These are phyloP conservation scores for Aspergillus fructus DNA, from an alignment of 2,329 filamentous ascomycete genomes.

Conservation along the genomic window DNA sequence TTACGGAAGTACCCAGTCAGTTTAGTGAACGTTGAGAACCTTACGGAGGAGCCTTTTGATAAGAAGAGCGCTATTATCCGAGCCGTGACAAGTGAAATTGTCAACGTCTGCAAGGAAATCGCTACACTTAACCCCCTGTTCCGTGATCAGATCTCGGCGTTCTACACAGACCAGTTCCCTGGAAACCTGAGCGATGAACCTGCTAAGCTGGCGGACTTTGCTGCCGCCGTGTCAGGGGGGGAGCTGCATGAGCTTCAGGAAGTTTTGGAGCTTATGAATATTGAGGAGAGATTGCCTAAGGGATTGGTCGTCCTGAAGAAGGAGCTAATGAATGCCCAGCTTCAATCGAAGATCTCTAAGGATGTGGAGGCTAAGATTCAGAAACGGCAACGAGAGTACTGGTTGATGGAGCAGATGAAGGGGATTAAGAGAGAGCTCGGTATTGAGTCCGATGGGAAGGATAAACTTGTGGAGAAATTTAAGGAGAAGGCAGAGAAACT, in stretches of 20 bases:
- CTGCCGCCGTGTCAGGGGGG: constrained; percentile 91
- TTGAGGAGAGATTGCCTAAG: constrained; percentile 90
- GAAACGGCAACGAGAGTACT: constrained; percentile 96
- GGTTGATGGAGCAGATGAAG: constrained; percentile 99
- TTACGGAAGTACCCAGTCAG: constrained; percentile 88
- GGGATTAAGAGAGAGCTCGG: constrained; percentile 93
- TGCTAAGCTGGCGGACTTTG: constrained; percentile 93
- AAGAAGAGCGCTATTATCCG: constrained; percentile 85
- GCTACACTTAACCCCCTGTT: constrained; percentile 92
- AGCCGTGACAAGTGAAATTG: constrained; percentile 93
- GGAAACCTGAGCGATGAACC: constrained; percentile 95
- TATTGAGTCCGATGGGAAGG: constrained; percentile 95
- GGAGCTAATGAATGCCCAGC: constrained; percentile 95
- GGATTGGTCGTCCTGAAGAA: constrained; percentile 92
- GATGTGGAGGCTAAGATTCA: constrained; percentile 97
- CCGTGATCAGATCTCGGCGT: constrained; percentile 94
- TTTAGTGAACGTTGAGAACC: constrained; percentile 91
- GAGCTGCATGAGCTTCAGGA: constrained; percentile 91
- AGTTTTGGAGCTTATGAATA: constrained; percentile 81
- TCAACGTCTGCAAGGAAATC: constrained; percentile 98
- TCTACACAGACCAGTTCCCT: constrained; percentile 90
- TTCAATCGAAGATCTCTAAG: constrained; percentile 96
- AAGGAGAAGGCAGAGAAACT: constrained; percentile 91
- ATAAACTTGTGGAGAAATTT: constrained; percentile 96
- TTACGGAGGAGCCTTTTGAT: constrained; percentile 84